Conservation (phyloP, 208 protist genomes). For the Leishmania martiniquensis region DNA sequence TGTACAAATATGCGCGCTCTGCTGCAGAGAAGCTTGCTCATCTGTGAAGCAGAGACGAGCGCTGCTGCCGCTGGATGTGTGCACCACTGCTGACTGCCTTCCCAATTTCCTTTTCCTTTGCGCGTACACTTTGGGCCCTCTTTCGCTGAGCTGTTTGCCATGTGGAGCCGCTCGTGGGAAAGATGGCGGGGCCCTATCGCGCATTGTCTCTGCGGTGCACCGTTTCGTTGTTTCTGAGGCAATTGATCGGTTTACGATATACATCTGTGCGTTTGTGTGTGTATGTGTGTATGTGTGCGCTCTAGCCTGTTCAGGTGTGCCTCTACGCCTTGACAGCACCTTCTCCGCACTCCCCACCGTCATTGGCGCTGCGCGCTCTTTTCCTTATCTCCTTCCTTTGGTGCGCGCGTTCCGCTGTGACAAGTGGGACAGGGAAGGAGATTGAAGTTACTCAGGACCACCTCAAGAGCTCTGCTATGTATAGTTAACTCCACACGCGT, state of each 20-base stretch:
- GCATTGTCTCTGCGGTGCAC: not conserved
- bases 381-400: not conserved
- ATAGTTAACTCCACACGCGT: not conserved
- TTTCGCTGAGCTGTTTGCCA: not conserved
- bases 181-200: not conserved
- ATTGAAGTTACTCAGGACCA: no score
- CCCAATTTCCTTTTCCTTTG: not conserved
- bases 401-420: no score
- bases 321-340: not conserved
- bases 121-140: no score
- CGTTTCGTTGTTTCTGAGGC: not conserved
- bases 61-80: not conserved
- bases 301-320: no score
- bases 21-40: not conserved
- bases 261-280: not conserved
- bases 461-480: no score
- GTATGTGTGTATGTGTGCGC: no score
- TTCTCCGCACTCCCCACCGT: no score
- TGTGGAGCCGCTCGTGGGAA: not conserved
- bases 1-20: not conserved
- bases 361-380: not conserved
- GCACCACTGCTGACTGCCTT: not conserved
- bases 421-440: no score
- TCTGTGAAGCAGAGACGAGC: not conserved
- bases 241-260: not conserved